Percentiles rank a stretch among this genome's conserved stretches.
These are phyloP conservation scores for Leccinum olivaceopallidum DNA, from an alignment of 768 basidiomycete genomes.

Conservation along the genomic window DNA sequence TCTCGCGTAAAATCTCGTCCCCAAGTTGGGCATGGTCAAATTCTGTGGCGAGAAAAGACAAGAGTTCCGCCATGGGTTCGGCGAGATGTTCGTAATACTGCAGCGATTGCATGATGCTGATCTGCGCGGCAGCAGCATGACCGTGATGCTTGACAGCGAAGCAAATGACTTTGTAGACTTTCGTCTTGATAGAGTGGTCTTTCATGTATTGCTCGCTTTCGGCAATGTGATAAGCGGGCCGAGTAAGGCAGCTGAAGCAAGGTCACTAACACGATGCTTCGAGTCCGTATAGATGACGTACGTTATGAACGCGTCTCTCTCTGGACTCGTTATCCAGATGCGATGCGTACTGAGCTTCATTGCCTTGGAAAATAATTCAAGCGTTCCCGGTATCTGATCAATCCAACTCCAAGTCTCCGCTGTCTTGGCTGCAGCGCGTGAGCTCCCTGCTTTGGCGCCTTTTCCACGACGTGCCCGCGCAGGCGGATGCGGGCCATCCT, in stretches of 20 bases:
- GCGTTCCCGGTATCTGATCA: constrained; percentile 68
- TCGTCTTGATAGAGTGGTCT: constrained; percentile 59
- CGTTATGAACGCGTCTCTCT: constrained; percentile 86
- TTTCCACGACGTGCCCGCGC: constrained; percentile 56
- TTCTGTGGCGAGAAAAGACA: constrained; percentile 76
- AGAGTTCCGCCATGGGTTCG: constrained; percentile 91
- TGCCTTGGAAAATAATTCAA: constrained; percentile 71
- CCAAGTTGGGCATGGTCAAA: constrained; percentile 89
- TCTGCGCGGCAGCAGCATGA: constrained; percentile 83
- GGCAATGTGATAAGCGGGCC: constrained; percentile 83
- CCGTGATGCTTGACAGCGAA: constrained; percentile 89
- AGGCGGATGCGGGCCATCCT: constrained; percentile 44
- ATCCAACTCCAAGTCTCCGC: constrained; percentile 70
- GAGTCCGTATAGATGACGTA: constrained; percentile 9
- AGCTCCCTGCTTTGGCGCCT: constrained; percentile 53
- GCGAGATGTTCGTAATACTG: constrained; percentile 95
- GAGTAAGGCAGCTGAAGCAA: constrained; percentile 73
- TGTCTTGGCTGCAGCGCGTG: constrained; percentile 43
- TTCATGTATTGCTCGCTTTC: constrained; percentile 93
- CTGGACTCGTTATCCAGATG: constrained; percentile 88
- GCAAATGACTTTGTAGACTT: constrained; percentile 89
- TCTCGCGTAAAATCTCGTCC: constrained; percentile 89
- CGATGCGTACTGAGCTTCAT: constrained; percentile 69
- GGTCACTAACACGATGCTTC: constrained; percentile 2
- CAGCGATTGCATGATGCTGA: constrained; percentile 85